phyloP scores from a whole-genome alignment of 2,329 filamentous ascomycete species.

The Sporothrix pseudoabietina region DNA sequence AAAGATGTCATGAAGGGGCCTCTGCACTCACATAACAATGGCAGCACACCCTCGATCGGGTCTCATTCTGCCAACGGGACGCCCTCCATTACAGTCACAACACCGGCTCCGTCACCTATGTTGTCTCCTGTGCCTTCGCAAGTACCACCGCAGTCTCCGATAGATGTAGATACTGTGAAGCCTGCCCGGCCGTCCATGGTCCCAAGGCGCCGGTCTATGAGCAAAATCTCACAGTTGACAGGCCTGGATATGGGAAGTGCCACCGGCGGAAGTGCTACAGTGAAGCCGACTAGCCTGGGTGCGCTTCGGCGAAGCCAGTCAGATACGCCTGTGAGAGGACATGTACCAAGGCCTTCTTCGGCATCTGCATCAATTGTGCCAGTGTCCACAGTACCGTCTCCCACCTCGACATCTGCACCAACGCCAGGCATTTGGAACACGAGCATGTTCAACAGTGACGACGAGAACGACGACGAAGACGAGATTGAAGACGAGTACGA shows the following conservation, averaged over 20 bases:
- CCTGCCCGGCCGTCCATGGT: neutral
- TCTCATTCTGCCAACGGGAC: slow-evolving; percentile 33
- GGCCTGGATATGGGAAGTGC: slow-evolving; percentile 29
- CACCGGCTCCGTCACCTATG: neutral
- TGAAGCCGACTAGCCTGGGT: neutral
- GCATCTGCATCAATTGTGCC: neutral
- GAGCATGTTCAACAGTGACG: slow-evolving; percentile 31
- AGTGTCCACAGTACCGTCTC: neutral
- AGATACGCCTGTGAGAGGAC: slow-evolving; percentile 4
- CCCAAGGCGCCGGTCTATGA: slow-evolving; percentile 28
- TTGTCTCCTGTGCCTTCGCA: neutral
- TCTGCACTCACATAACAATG: slow-evolving; percentile 7
- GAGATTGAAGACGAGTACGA: neutral
- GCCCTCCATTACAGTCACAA: slow-evolving; percentile 12
- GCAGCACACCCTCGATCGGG: slow-evolving; percentile 16
- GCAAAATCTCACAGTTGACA: slow-evolving; percentile 33
- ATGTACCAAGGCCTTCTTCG: neutral
- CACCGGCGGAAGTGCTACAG: neutral
- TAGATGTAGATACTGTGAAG: neutral
- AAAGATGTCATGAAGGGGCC: slow-evolving; percentile 12
- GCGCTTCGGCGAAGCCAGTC: slow-evolving; percentile 22
- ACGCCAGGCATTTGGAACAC: slow-evolving; percentile 30
- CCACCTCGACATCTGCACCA: neutral
- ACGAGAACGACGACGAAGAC: slow-evolving; percentile 24
- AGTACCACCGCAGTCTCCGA: neutral